Evolutionary conservation across 2,329 filamentous ascomycete species (phyloP), one percentile per base, ranked within the genome.

Genomic region (Cladosporium phlei): DNA sequence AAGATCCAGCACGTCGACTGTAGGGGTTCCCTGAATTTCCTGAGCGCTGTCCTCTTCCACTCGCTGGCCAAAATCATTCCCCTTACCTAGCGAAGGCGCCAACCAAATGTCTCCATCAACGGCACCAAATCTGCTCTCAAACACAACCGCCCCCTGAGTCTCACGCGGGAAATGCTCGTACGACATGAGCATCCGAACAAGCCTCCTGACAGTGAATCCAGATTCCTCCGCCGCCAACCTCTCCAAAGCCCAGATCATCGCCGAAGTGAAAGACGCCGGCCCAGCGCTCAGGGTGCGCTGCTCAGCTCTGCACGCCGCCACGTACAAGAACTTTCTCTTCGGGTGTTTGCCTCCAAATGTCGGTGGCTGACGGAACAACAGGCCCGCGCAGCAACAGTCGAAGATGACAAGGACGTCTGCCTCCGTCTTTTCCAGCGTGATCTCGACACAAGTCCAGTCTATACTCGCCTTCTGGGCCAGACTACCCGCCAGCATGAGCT

Each of bases 381-480:
- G 10, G 11, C 42, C 42, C 4, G 42, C 42, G 17, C 12, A 29
- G 22, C 42, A 45, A n/a, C 42, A 45, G 32, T 37, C 42, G 14
- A 45, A 33, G n/a, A 45, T 22, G 12, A 45, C 42, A 21, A 45
- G 42, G 9, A 45, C 42, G 12, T 45, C 42, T 11, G 32, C 17
- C 11, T 10, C 6, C 3, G 42, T 24, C n/a, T 45, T 37, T 8
- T 22, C 22, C 12, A 45, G 33, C 12, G 7, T 29, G 2, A 3
- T 4, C n/a, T 49, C 47, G 8, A 49, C 34, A 9, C 34, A 32
- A 9, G 22, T 37, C 42, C 42, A 45, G 11, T 45, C 25, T 11
- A 45, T 29, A 6, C 19, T 27, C 2, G 4, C 42, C 2, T 37
- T 12, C 6, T 17, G 8, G 12, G 7, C 16, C 5, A 27, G 5